A percentile compares a stretch with the other conserved stretches of the same genome.
phyloP scores from a whole-genome alignment of 108 stramenopile genomes.

The Fistulifera solaris region DNA sequence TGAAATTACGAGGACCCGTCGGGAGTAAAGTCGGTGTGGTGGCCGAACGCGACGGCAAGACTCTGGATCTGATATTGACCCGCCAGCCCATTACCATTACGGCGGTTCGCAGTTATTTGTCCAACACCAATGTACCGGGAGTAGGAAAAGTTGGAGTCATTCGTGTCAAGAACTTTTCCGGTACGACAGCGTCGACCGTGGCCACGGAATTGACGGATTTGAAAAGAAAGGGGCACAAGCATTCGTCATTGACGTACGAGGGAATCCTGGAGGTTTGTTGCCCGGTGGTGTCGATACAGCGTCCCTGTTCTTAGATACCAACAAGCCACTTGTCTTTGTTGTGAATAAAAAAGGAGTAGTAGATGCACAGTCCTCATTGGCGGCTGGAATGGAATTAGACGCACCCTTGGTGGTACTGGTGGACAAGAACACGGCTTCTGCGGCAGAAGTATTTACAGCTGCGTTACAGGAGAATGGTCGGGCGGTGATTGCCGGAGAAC shows the following conservation, averaged over 20 bases:
- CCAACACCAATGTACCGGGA: constrained; percentile 26
- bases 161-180: constrained; percentile 84
- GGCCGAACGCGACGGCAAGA: constrained; percentile 56
- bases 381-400: constrained; percentile 56
- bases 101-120: constrained; percentile 60
- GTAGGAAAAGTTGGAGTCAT: constrained; percentile 62
- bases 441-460: constrained; percentile 86
- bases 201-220: constrained; percentile 48
- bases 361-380: constrained; percentile 56
- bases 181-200: constrained; percentile 77
- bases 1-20: constrained; percentile 60
- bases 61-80: constrained; percentile 72
- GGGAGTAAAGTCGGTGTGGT: constrained; percentile 74
- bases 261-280: constrained; percentile 90
- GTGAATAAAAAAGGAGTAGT: constrained; percentile 73
- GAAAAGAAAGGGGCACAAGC: constrained; percentile 70
- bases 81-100: constrained; percentile 80
- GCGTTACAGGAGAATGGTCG: constrained; percentile 80
- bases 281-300: constrained; percentile 95
- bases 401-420: constrained; percentile 68
- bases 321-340: constrained; percentile 71
- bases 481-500: constrained; percentile 58
- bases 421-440: constrained; percentile 78
- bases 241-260: constrained; percentile 80
- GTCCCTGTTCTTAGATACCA: constrained; percentile 72